These are phyloP conservation scores for apple (Malus domestica) DNA, from an alignment of 306 rosid species.

Conservation along the genomic window ASM211411v1 NC_041803.1:17033501-17034000, in stretches of 20 bases:
- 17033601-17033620: conserved; percentile 50
- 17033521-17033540: conserved; percentile 76
- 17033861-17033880: conserved; percentile 58
- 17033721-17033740: conserved; percentile 46
- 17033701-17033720: conserved; percentile 49
- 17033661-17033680: conserved; percentile 36
- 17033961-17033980: background rate
- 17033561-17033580: conserved; percentile 67
- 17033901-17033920: conserved; percentile 77
- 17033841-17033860: conserved; percentile 71
- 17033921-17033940: conserved; percentile 50
- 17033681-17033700: conserved; percentile 56
- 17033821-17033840: conserved; percentile 33
- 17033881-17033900: conserved; percentile 88
- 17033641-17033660: conserved; percentile 51
- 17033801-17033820: conserved; percentile 58
- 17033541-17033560: conserved; percentile 77
- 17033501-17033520: conserved; percentile 47
- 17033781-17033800: conserved; percentile 36
- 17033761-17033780: conserved; percentile 39
- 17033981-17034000: background rate
- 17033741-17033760: conserved; percentile 31
- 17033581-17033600: conserved; percentile 53
- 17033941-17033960: background rate
- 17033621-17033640: conserved; percentile 56